Evolutionary conservation across 1,139 yeast species (phyloP), one percentile per base, ranked within the genome.

Genomic region (Suhomyces terraborum): DNA sequence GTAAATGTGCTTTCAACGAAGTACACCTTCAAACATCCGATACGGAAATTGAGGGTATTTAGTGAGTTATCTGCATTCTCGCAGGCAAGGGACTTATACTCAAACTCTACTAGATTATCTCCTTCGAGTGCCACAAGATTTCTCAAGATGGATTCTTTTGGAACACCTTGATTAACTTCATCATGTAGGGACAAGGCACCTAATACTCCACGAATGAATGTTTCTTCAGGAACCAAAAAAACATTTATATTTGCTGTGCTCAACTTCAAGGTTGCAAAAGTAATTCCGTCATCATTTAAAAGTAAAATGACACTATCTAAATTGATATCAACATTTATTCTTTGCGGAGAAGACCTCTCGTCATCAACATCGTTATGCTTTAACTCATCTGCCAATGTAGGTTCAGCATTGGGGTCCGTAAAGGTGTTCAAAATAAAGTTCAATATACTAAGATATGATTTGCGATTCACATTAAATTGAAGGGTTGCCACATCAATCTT

Each of bases 401-500:
- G 82, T 12, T 77, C 79, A 0, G 91, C 88, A 48, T 80, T 73
- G 0, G 89, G 91, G 60, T 83, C 86, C 0, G 96, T 85, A 58
- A 93, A 93, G 0, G 98, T 93, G 35, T 91, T 87, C 55, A 91
- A 71, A 3, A 85, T 70, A 58, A 84, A 94, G 60, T 89, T 94
- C 49, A 93, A 66, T 12, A 93, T 66, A 3, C 95, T 84, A 50
- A 93, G 71, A 19, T 87, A 66, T 1, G 96, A 85, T 53, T 80
- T 84, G 38, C 97, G 80, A 0, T 95, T 80, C 8, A 91, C 66
- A 2, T 87, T 84, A 38, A 88, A 75, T 49, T 82, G 82, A 43
- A 94, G 77, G 8, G 95, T 88, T 0, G 96, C 91, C 59, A 94
- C 73, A 40, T 82, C 76, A 38, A 93, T 67, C n/a, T 77, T 73